These are phyloP conservation scores for Hura crepitans DNA, from an alignment of 441 rosid species.

Conservation along the genomic window DNA sequence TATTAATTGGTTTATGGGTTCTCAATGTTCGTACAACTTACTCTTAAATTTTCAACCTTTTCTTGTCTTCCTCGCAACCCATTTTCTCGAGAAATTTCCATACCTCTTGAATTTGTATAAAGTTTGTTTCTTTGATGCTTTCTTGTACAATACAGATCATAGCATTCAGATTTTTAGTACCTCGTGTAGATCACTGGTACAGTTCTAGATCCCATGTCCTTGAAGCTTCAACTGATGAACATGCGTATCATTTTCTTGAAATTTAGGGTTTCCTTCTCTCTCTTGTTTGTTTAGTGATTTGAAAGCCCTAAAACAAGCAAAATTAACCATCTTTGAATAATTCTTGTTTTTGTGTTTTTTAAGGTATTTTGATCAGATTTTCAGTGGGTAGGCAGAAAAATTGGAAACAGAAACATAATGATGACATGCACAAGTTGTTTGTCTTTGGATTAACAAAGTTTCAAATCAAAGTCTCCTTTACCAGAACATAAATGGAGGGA, in stretches of 20 bases:
- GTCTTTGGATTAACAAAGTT: neutral
- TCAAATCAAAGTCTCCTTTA: conserved; percentile 1
- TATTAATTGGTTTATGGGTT: conserved; percentile 8
- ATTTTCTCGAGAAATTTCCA: too few relatives aligned
- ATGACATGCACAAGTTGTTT: conserved; percentile 6
- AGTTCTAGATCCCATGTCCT: too few relatives aligned
- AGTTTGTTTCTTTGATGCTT: neutral
- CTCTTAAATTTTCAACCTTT: neutral
- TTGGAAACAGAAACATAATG: neutral
- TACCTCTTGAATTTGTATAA: too few relatives aligned
- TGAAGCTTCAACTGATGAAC: too few relatives aligned
- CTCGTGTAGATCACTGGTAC: too few relatives aligned
- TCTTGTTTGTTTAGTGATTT: neutral
- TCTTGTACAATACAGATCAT: neutral
- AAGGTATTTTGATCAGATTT: neutral
- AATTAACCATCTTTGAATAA: too few relatives aligned
- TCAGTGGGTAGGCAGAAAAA: neutral
- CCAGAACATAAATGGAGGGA: neutral
- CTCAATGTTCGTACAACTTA: neutral
- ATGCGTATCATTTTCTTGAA: too few relatives aligned
- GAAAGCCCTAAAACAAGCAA: neutral
- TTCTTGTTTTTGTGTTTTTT: neutral
- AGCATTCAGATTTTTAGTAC: too few relatives aligned
- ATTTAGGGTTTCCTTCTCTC: neutral
- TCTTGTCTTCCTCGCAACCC: too few relatives aligned